A percentile compares a stretch with the other conserved stretches of the same genome.
Evolutionary conservation across 495 filamentous ascomycete genomes (phyloP).

Genomic region (Penicillium roqueforti): DNA sequence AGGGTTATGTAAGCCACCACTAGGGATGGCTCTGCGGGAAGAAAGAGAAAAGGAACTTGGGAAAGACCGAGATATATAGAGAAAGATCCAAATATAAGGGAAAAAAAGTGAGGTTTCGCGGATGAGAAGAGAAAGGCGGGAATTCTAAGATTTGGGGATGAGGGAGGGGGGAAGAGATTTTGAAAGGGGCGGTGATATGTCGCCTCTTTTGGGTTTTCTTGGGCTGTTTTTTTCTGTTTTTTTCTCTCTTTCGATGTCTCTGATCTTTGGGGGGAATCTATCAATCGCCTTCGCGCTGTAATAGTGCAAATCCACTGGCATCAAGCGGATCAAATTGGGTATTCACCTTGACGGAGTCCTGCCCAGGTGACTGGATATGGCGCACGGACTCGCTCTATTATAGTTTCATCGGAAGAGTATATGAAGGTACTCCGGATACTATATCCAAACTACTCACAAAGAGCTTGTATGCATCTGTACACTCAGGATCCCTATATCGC

Average conservation of each 20-base stretch:
- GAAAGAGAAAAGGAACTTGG: not conserved
- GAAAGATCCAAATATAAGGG: too few species aligned
- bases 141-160: not conserved
- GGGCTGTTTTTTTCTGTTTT: not conserved
- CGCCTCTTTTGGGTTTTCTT: not conserved
- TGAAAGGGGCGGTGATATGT: conserved; percentile 24
- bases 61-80: too few species aligned
- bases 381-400: conserved; percentile 5
- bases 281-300: too few species aligned
- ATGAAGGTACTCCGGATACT: too few species aligned
- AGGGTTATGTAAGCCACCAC: conserved; percentile 23
- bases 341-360: too few species aligned
- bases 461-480: too few species aligned
- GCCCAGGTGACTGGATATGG: not conserved
- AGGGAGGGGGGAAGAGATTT: conserved; percentile 13
- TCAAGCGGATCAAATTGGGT: too few species aligned
- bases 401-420: not conserved
- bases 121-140: conserved; percentile 2
- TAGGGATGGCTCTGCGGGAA: conserved; percentile 21
- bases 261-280: not conserved
- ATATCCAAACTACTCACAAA: too few species aligned
- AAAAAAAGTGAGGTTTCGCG: not conserved
- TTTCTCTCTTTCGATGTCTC: not conserved
- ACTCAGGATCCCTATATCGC: too few species aligned
- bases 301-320: too few species aligned